Evolutionary conservation across 2,329 filamentous ascomycete genomes (phyloP), one percentile per base, ranked within the genome.

Genomic region (Ophiosphaerella korrae): DNA sequence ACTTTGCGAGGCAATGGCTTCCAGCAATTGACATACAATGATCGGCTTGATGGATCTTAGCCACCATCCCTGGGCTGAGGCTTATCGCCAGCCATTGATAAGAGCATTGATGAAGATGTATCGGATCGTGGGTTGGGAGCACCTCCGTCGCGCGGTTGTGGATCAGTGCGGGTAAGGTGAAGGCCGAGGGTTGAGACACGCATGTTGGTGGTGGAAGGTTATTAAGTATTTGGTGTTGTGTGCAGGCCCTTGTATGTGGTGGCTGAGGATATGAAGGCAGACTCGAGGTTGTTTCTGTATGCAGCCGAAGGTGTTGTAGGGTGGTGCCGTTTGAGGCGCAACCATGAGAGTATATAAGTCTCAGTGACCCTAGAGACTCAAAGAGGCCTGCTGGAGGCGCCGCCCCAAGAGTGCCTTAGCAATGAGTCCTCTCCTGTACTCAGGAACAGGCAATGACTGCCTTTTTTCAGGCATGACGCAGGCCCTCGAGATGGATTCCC

Each of bases 91-190:
- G 47, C 51, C 55, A 51, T 66, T 16, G 45, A 42, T 14, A 56
- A 55, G 54, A 62, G 55, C 39, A 51, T 57, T 2, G 63, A 51
- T 12, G 58, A 49, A 26, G 56, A 56, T 50, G 51, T 50, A 52
- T 45, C 44, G 24, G 54, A 48, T 45, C 62, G 49, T 54, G 58
- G 64, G 45, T 63, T 63, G 9, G 67, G 68, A 32, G 68, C 63
- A 23, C 70, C 69, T 1, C 71, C 71, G 62, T 72, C 68, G 12
- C 70, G 55, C 2, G 70, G 68, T 44, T 68, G 60, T 32, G 59
- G 57, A 39, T 65, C 61, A 39, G 48, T 34, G 56, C 52, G 55
- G 52, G 39, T 36, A 47, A 54, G 41, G 40, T 42, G 48, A 38
- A 57, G 40, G 49, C 48, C 53, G 16, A 51, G 46, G 31, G 45